Conservation (phyloP, 2,329 filamentous ascomycete genomes). For the Lasiodiplodia sp. region DNA sequence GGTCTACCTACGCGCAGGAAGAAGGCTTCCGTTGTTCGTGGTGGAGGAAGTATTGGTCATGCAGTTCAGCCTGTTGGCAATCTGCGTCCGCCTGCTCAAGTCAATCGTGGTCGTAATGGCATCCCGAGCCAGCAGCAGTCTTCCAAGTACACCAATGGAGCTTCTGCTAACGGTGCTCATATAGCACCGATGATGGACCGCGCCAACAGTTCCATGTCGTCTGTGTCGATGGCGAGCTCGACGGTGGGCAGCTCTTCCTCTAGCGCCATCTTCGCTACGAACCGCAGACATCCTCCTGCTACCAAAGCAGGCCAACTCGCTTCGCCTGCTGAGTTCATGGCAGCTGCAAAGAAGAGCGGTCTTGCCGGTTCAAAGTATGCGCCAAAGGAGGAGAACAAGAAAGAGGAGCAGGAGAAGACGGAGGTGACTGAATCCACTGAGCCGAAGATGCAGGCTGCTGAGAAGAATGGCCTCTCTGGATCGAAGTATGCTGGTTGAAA, state of each 20-base stretch:
- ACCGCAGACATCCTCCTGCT: neutral
- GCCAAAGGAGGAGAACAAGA: neutral
- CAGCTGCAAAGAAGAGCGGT: neutral
- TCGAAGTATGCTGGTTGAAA: neutral
- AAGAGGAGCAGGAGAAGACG: neutral
- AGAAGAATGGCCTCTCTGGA: neutral
- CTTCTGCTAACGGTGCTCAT: neutral
- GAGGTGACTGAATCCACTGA: neutral
- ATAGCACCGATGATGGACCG: constrained; percentile 11
- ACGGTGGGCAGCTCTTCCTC: neutral
- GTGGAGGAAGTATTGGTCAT: neutral
- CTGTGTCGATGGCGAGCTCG: constrained; percentile 1
- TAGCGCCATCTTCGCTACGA: constrained; percentile 1
- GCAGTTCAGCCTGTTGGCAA: neutral
- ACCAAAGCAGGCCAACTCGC: neutral
- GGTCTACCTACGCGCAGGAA: neutral
- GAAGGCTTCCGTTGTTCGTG: neutral
- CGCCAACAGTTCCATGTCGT: constrained; percentile 6
- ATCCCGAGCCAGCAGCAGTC: neutral
- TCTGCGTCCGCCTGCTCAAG: neutral
- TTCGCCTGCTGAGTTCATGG: constrained; percentile 19
- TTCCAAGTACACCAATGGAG: neutral
- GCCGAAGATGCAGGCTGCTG: neutral
- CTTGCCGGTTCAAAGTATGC: constrained; percentile 13
- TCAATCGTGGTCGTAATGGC: neutral